Evolutionary conservation across 176 grass and related monocot species (phyloP), one percentile per base, ranked within the genome.

Genomic region (Phoenix roebelenii): DNA sequence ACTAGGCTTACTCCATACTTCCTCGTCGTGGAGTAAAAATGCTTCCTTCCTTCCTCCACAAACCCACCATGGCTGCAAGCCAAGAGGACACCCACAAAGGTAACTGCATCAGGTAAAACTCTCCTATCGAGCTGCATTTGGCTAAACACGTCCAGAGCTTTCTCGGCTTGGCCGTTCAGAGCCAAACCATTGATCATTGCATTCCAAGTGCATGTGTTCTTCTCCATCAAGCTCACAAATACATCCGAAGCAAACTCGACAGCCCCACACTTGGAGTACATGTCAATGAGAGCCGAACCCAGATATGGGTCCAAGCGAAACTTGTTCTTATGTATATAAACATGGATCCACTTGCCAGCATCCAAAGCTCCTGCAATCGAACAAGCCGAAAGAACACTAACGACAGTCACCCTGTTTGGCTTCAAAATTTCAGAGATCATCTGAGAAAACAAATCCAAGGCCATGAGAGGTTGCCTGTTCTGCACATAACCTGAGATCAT

Each of bases 261-360:
- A 54, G 29, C 50, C 5, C 70, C 70, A 54, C 70, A 72, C 28
- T 72, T 72, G n/a, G 51, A 53, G n/a, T 72, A 63, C 70, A 72
- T 63, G 60, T 59, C 51, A 3, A 72, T 54, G 18, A 72, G 51
- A 61, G 59, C 50, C 32, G 51, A 54, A 50, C 58, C 49, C 16
- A 72, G 24, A 72, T 55, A 61, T 5, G 53, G 58, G 49, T 61
- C 49, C 26, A 55, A 4, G 32, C 23, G 49, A 39, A 53, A 35
- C 19, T 49, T 59, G 18, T 54, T 32, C 25, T 63, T 55, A 9
- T 20, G 54, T 18, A 16, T 16, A 7, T 54, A 23, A 20, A 15
- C 50, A 48, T 72, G 70, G 18, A 72, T 54, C 39, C 54, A 50
- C 60, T 59, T 60, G 4, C 70, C 70, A 23, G 54, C 16, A 9